phyloP scores from a whole-genome alignment of 192 early-diverging fungal genomes.

The Kickxella alabastrina region DNA sequence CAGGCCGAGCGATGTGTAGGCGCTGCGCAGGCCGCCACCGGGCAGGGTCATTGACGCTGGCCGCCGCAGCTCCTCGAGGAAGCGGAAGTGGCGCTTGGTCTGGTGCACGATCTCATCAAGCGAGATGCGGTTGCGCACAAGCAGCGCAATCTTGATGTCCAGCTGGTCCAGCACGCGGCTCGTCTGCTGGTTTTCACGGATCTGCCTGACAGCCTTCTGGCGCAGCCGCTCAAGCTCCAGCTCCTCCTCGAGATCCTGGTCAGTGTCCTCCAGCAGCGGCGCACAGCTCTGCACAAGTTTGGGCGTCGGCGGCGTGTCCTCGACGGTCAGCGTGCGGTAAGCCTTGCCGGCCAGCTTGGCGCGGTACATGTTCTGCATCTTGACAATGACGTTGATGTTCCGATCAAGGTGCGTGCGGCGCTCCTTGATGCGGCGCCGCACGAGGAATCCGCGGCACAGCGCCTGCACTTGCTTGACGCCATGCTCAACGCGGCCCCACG shows the following conservation, averaged over 20 bases:
- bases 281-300: conserved; percentile 79
- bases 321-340: conserved; percentile 65
- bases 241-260: conserved; percentile 93
- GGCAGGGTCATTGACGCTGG: conserved; percentile 25
- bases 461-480: conserved; percentile 60
- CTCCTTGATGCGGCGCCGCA: conserved; percentile 58
- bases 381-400: conserved; percentile 73
- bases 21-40: conserved; percentile 19
- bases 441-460: conserved; percentile 58
- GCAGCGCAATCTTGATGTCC: conserved; percentile 93
- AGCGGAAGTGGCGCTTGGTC: conserved; percentile 51
- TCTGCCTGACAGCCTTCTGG: conserved; percentile 80
- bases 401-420: conserved; percentile 56
- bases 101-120: conserved; percentile 85
- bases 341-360: conserved; percentile 65
- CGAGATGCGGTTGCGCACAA: conserved; percentile 92
- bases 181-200: conserved; percentile 81
- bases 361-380: conserved; percentile 64
- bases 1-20: conserved; percentile 17
- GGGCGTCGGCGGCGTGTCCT: conserved; percentile 74
- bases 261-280: conserved; percentile 84
- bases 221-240: conserved; percentile 79
- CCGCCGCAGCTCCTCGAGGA: conserved; percentile 48
- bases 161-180: conserved; percentile 79
- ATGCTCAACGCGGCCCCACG: conserved; percentile 32